Conservation (phyloP, 257 asterid species). For the Forsythia viridissima region DNA sequence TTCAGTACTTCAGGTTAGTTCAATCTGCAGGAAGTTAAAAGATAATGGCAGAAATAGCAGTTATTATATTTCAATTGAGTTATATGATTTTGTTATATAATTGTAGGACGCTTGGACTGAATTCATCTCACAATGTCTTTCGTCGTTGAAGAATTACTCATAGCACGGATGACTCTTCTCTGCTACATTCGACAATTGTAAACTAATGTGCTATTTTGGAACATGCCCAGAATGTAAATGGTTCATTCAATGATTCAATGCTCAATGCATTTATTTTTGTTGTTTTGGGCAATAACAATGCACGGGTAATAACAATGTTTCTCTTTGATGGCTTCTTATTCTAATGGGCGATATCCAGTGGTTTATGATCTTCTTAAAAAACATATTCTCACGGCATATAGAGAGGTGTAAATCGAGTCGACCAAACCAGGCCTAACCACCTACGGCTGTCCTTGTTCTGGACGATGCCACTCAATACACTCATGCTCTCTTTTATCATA, state of each 20-base stretch:
- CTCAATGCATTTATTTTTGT: not conserved
- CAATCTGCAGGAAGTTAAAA: not conserved
- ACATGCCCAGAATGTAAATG: not conserved
- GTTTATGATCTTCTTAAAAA: no score
- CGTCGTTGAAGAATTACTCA: slow-evolving; percentile 4
- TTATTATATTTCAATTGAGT: not conserved
- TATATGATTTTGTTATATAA: not conserved
- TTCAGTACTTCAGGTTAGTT: slow-evolving; percentile 38
- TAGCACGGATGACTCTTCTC: not conserved
- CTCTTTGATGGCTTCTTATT: no score
- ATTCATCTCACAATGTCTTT: slow-evolving; percentile 40
- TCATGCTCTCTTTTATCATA: no score
- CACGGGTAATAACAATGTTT: no score
- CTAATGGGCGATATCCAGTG: no score
- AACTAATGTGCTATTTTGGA: not conserved
- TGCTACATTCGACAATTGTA: no score
- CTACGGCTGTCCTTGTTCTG: no score
- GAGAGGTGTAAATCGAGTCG: no score
- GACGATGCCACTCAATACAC: no score
- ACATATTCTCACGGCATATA: no score
- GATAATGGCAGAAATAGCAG: not conserved
- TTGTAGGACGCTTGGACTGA: slow-evolving; percentile 77
- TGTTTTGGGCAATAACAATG: not conserved
- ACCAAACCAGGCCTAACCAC: no score
- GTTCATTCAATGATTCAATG: not conserved